Evolutionary conservation across 306 rosid species (phyloP).

Genomic region (Prunus armeniaca): DNA sequence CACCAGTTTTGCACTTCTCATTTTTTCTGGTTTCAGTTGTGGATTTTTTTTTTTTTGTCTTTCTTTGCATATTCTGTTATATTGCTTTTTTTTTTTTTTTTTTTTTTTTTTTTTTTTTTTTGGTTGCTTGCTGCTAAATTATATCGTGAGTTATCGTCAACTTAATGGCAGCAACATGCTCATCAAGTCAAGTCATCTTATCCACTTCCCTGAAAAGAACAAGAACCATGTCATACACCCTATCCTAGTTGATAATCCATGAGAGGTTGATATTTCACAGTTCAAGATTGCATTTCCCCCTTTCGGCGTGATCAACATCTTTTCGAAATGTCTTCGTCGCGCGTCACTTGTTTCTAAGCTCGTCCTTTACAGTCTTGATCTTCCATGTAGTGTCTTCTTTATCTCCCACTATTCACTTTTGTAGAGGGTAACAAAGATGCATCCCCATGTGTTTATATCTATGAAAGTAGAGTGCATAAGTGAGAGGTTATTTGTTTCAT

Average conservation of each 20-base stretch:
- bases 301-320: neutral
- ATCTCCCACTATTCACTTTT: neutral
- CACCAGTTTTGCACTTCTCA: constrained; percentile 12
- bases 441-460: neutral
- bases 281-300: neutral
- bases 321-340: neutral
- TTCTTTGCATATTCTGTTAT: too few species aligned
- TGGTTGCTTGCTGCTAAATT: neutral
- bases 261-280: constrained; percentile 23
- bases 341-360: neutral
- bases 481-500: neutral
- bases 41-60: too few species aligned
- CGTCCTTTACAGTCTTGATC: neutral
- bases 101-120: too few species aligned
- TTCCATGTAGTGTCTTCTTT: neutral
- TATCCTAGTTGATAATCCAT: constrained; percentile 24
- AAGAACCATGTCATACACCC: constrained; percentile 12
- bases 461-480: neutral
- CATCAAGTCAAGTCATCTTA: neutral
- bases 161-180: neutral
- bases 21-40: constrained; percentile 24
- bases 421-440: neutral
- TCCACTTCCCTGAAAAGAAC: neutral
- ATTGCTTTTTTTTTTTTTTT: too few species aligned
- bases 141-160: neutral